Conservation (phyloP, 2,329 filamentous ascomycete species). For the Coniochaeta sp. region DNA sequence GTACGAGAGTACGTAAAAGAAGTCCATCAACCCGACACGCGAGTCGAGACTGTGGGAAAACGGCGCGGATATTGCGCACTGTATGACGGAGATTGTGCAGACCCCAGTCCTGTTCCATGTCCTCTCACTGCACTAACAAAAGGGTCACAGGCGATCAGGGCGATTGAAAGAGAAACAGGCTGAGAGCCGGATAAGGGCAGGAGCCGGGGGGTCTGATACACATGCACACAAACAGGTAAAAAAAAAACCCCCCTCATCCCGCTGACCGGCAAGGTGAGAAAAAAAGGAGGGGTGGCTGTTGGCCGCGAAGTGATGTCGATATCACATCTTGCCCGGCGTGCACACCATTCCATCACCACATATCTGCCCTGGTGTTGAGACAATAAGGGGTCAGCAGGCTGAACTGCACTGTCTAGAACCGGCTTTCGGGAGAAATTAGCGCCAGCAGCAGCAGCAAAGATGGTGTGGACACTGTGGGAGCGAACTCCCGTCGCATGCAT, state of each 20-base stretch:
- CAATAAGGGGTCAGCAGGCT: not conserved
- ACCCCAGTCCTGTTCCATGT: not conserved
- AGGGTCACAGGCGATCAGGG: not conserved
- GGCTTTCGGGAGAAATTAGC: not conserved
- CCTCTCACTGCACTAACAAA: not conserved
- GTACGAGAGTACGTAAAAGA: not conserved
- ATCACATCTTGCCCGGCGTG: not conserved
- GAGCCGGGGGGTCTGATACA: conserved; percentile 9
- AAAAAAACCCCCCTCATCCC: not conserved
- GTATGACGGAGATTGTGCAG: not conserved
- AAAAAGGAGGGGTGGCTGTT: not conserved
- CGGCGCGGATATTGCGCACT: not conserved
- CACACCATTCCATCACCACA: not conserved
- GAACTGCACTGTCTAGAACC: not conserved
- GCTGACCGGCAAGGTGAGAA: not conserved
- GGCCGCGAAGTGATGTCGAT: not conserved
- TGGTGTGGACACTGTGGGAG: not conserved
- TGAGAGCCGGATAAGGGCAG: conserved; percentile 9
- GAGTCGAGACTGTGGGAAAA: not conserved
- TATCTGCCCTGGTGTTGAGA: not conserved
- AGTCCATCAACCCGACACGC: not conserved
- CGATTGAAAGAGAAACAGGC: not conserved
- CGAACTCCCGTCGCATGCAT: not conserved
- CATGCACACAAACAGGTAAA: not conserved
- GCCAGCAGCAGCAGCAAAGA: not conserved